Percentiles rank a stretch among this genome's conserved stretches.
phyloP scores from a whole-genome alignment of 345 rosid genomes.

The Aquilaria yunnanensis region DNA sequence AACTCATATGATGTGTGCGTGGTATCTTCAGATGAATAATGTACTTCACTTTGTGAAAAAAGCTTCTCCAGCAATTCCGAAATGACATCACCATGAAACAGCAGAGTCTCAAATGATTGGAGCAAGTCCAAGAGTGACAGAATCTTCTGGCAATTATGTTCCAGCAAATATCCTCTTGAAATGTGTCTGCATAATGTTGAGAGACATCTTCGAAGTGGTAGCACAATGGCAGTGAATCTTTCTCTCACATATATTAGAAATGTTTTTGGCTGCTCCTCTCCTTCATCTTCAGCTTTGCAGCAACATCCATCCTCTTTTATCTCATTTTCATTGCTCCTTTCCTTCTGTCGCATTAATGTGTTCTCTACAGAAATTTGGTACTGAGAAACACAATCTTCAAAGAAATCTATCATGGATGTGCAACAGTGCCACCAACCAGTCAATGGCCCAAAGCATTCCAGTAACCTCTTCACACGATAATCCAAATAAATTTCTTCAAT shows the following conservation, averaged over 20 bases:
- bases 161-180: slow-evolving; percentile 16
- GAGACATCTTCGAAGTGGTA: slow-evolving; percentile 20
- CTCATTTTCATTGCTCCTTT: slow-evolving; percentile 6
- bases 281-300: background rate
- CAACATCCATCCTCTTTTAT: background rate
- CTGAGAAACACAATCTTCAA: slow-evolving; percentile 20
- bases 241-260: slow-evolving; percentile 25
- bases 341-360: slow-evolving; percentile 6
- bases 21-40: background rate
- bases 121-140: slow-evolving; percentile 18
- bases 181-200: slow-evolving; percentile 23
- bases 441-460: slow-evolving; percentile 15
- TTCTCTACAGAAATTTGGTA: slow-evolving; percentile 23
- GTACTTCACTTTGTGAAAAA: slow-evolving; percentile 7
- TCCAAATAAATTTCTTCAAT: slow-evolving; percentile 35
- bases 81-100: slow-evolving; percentile 12
- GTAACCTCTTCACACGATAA: slow-evolving; percentile 28
- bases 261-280: slow-evolving; percentile 6
- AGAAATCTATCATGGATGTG: slow-evolving; percentile 19
- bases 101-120: slow-evolving; percentile 11
- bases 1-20: background rate
- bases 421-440: slow-evolving; percentile 26
- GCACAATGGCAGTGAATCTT: slow-evolving; percentile 1
- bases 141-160: slow-evolving; percentile 11
- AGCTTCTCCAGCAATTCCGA: slow-evolving; percentile 21